Conservation (phyloP, 2,329 filamentous ascomycete species). For the Colletotrichum sp. region DNA sequence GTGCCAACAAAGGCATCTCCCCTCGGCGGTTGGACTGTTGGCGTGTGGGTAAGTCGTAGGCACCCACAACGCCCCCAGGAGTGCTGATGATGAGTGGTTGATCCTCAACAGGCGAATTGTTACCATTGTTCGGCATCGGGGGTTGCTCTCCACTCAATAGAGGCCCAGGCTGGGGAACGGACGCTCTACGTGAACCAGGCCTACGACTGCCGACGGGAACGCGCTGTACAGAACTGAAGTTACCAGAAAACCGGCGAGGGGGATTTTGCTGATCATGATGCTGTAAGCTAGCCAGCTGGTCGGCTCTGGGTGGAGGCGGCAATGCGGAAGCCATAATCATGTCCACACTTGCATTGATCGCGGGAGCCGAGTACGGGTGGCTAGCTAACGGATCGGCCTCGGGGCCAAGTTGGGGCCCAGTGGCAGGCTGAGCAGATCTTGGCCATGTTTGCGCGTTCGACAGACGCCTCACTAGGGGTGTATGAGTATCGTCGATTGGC, state of each 20-base stretch:
- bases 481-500: not conserved
- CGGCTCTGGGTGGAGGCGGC: constrained; percentile 42
- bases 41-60: constrained; percentile 51
- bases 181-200: constrained; percentile 19
- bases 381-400: constrained; percentile 19
- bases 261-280: constrained; percentile 41
- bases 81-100: constrained; percentile 67
- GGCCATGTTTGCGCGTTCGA: constrained; percentile 55
- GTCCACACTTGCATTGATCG: constrained; percentile 32
- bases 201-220: constrained; percentile 42
- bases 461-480: constrained; percentile 28
- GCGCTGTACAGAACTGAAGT: constrained; percentile 45
- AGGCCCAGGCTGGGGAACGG: constrained; percentile 11
- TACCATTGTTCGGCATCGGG: constrained; percentile 17
- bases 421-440: constrained; percentile 30
- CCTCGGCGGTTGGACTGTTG: constrained; percentile 34
- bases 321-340: constrained; percentile 39
- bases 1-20: constrained; percentile 56
- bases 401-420: not conserved
- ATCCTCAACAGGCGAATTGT: constrained; percentile 40
- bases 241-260: constrained; percentile 48
- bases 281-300: constrained; percentile 43
- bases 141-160: constrained; percentile 1
- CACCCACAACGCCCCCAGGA: constrained; percentile 58
- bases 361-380: constrained; percentile 48